Conservation (phyloP, 202 grass and related monocot genomes). For the Panicum virgatum region DNA sequence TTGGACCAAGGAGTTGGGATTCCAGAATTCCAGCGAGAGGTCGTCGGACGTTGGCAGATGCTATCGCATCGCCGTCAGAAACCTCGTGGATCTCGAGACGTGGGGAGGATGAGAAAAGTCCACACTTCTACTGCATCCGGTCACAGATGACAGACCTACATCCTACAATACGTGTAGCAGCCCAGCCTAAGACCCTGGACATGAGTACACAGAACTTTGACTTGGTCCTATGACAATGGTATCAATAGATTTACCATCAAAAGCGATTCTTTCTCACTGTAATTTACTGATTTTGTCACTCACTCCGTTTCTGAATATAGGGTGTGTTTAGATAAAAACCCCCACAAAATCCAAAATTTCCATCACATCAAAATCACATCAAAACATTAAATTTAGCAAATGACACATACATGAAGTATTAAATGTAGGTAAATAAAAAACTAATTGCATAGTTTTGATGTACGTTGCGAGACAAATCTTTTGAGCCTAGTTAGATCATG, state of each 20-base stretch:
- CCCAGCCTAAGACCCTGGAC: neutral
- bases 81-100: constrained; percentile 18
- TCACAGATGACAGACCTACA: neutral
- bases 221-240: neutral
- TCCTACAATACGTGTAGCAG: neutral
- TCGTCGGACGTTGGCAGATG: constrained; percentile 12
- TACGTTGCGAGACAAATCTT: too few relatives aligned
- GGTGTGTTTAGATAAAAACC: too few relatives aligned
- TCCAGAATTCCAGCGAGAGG: constrained; percentile 23
- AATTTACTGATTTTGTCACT: too few relatives aligned
- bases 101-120: neutral
- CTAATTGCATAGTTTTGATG: too few relatives aligned
- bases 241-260: neutral
- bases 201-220: neutral
- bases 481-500: too few relatives aligned
- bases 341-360: too few relatives aligned
- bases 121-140: neutral
- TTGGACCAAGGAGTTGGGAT: constrained; percentile 27
- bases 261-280: too few relatives aligned
- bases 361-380: too few relatives aligned
- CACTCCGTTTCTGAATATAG: too few relatives aligned
- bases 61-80: neutral
- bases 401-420: too few relatives aligned
- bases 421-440: too few relatives aligned
- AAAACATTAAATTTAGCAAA: too few relatives aligned